Conservation (phyloP, 2,329 filamentous ascomycete species). For the Phialophora expanda region DNA sequence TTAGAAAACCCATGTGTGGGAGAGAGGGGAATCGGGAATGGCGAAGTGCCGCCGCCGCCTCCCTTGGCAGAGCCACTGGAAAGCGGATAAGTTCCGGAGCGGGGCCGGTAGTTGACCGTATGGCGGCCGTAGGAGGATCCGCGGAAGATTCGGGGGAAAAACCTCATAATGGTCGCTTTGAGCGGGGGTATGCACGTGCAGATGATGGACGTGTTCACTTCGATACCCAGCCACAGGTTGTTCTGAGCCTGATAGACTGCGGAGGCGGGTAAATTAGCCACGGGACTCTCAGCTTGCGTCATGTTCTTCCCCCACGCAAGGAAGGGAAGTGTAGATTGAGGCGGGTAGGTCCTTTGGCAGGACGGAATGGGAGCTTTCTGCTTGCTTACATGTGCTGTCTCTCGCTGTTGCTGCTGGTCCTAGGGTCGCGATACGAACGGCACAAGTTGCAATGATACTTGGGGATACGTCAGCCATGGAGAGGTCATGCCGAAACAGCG, state of each 20-base stretch:
- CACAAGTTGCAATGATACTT: conserved; percentile 19
- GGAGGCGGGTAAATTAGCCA: background rate
- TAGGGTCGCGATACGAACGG: conserved; percentile 14
- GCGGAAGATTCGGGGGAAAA: conserved; percentile 12
- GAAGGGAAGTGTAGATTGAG: background rate
- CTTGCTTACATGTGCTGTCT: conserved; percentile 16
- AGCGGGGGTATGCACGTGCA: conserved; percentile 16
- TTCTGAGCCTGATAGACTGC: conserved; percentile 21
- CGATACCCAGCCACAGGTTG: conserved; percentile 18
- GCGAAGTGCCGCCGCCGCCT: background rate
- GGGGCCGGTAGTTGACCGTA: conserved; percentile 3
- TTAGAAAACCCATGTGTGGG: conserved; percentile 2
- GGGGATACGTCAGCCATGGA: conserved; percentile 1
- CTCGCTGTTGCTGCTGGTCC: conserved; percentile 13
- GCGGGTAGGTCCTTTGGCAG: background rate
- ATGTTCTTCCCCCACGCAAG: background rate
- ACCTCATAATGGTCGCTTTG: conserved; percentile 16
- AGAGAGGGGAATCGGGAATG: conserved; percentile 3
- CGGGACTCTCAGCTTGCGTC: background rate
- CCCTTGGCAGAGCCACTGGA: conserved; percentile 4
- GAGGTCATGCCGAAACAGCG: background rate
- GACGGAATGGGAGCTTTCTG: background rate
- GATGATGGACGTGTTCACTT: conserved; percentile 21
- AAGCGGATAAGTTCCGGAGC: conserved; percentile 3
- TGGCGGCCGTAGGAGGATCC: conserved; percentile 17